A percentile compares a stretch with the other conserved stretches of the same genome.
Evolutionary conservation across 2,329 filamentous ascomycete species (phyloP).

Genomic region (Albophoma yamanashiensis): DNA sequence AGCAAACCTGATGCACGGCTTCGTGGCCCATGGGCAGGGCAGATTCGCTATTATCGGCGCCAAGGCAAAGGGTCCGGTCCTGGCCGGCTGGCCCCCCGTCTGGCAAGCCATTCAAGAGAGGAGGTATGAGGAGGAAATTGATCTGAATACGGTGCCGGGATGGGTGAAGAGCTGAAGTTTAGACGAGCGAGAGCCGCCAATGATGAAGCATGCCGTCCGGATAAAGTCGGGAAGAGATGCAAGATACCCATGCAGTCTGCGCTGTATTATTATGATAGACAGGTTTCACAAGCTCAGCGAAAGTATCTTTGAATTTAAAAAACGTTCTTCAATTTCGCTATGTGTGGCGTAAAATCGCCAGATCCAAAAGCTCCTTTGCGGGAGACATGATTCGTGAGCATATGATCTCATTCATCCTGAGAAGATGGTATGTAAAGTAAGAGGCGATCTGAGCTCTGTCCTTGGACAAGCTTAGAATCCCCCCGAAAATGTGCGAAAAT

Average conservation of each 20-base stretch:
- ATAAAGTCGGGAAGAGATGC: background rate
- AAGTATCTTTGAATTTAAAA: background rate
- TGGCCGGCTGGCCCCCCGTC: conserved; percentile 65
- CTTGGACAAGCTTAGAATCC: background rate
- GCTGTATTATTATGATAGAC: background rate
- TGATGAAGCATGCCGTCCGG: background rate
- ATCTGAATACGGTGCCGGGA: conserved; percentile 60
- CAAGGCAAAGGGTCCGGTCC: conserved; percentile 52
- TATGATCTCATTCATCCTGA: background rate
- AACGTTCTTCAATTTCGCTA: background rate
- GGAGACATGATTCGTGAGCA: conserved; percentile 3
- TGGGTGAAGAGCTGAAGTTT: conserved; percentile 49
- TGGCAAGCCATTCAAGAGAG: conserved; percentile 57
- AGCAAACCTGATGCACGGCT: conserved; percentile 74
- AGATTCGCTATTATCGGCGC: conserved; percentile 78
- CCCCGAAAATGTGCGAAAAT: background rate
- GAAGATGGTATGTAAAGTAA: background rate
- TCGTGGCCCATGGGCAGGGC: conserved; percentile 64
- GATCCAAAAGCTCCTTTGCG: background rate
- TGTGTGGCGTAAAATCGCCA: background rate
- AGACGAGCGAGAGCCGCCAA: background rate
- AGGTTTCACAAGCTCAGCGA: background rate
- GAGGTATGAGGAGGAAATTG: conserved; percentile 45
- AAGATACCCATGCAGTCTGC: background rate
- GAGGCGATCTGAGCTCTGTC: background rate